Percentiles rank a stretch among this genome's conserved stretches.
Evolutionary conservation across 2,329 filamentous ascomycete genomes (phyloP).

Genomic region (Fusarium xyrophilum): DNA sequence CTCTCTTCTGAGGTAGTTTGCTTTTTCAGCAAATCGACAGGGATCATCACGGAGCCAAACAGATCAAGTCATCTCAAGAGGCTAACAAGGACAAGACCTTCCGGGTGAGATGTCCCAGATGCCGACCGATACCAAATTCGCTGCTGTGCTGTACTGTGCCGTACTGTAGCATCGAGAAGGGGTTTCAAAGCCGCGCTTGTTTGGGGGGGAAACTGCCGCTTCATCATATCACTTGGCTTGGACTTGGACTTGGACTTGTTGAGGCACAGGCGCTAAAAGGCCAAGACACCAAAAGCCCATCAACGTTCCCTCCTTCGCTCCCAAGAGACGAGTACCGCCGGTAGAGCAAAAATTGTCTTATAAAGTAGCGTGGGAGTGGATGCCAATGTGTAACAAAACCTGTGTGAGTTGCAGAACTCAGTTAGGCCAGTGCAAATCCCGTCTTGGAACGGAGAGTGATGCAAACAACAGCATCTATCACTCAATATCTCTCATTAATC

Average conservation of each 20-base stretch:
- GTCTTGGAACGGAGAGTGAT: slow-evolving; percentile 16
- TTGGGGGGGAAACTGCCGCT: slow-evolving; percentile 14
- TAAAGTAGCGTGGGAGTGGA: slow-evolving; percentile 9
- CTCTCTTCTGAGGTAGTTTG: slow-evolving; percentile 12
- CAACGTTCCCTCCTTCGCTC: slow-evolving; percentile 9
- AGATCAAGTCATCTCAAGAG: background rate
- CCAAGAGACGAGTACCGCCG: background rate
- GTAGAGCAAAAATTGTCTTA: slow-evolving; percentile 7
- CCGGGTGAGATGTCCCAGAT: slow-evolving; percentile 3
- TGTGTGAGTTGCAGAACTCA: slow-evolving; percentile 12
- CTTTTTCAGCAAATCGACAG: slow-evolving; percentile 11
- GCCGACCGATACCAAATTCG: background rate
- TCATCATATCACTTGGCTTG: background rate
- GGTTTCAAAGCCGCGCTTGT: slow-evolving; percentile 14
- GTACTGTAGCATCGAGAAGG: background rate
- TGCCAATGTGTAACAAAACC: slow-evolving; percentile 1
- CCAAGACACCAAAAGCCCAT: slow-evolving; percentile 18
- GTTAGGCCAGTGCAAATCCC: slow-evolving; percentile 9
- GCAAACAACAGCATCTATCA: background rate
- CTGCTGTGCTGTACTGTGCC: background rate
- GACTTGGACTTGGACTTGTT: background rate
- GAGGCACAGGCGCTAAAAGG: slow-evolving; percentile 10
- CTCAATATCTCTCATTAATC: background rate
- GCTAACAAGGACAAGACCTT: background rate
- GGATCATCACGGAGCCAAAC: background rate